Percentiles rank a stretch among this genome's conserved stretches.
phyloP scores from a whole-genome alignment of 2,329 filamentous ascomycete genomes.

The Penicillium sp. region DNA sequence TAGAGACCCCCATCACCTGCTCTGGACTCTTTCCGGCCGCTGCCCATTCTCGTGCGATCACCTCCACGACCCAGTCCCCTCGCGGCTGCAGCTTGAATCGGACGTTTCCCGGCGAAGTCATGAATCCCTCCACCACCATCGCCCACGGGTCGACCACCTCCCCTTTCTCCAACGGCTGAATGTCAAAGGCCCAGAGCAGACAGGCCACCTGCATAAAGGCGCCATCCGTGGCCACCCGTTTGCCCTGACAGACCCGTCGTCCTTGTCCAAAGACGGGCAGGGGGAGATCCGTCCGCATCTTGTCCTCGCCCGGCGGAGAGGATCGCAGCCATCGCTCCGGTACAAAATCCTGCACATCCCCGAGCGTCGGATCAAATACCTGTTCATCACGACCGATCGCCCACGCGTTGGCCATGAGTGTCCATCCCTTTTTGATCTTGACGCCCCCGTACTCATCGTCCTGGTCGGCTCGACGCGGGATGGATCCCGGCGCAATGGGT shows the following conservation, averaged over 20 bases:
- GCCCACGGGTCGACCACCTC: conserved; percentile 19
- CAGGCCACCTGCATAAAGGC: conserved; percentile 19
- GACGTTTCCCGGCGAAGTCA: conserved; percentile 19
- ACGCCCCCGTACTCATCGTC: conserved; percentile 46
- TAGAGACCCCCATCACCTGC: background rate
- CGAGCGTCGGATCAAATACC: conserved; percentile 26
- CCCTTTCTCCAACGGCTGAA: conserved; percentile 9
- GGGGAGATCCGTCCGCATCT: conserved; percentile 18
- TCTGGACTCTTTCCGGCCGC: conserved; percentile 12
- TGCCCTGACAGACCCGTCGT: conserved; percentile 22
- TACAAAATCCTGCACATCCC: conserved; percentile 14
- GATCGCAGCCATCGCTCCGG: conserved; percentile 19
- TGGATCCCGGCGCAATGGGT: conserved; percentile 41
- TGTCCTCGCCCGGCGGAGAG: conserved; percentile 1
- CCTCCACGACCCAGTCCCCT: conserved; percentile 14
- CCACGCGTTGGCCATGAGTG: conserved; percentile 43
- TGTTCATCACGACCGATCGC: conserved; percentile 40
- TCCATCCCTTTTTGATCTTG: conserved; percentile 44
- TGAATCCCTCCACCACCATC: conserved; percentile 23
- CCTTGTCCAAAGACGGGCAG: conserved; percentile 22
- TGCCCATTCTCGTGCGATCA: conserved; percentile 16
- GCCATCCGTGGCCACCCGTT: conserved; percentile 20
- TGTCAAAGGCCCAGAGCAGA: conserved; percentile 23
- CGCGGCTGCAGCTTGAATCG: conserved; percentile 18
- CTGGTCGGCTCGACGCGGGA: conserved; percentile 44